Base-by-base conservation (phyloP, 148 eudicot genomes). In the Agrostemma githago region DNA sequence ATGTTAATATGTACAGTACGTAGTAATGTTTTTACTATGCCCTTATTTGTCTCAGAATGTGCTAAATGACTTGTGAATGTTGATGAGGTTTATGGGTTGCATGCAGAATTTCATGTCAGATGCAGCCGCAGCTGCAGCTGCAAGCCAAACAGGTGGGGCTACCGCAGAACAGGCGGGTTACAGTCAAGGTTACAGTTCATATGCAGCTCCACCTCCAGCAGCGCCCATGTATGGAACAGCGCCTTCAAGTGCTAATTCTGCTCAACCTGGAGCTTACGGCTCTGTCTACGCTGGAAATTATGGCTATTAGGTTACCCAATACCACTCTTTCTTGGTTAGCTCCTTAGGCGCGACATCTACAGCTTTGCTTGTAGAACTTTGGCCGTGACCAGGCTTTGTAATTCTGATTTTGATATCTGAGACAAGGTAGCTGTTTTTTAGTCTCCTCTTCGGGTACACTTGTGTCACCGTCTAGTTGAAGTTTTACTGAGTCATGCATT, bases 61-160 rank as follows among this genome's bases (percentile, higher is more conserved):
- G 21, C 26, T 20, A 9, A 17, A 12, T 51, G 9, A 51, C 56
- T 15, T 51, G 56, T 51, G 14, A 51, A 51, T 11, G 14, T 51
- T 51, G 34, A 26, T 26, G 34, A 26, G 34, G 34, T 26, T 26
- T 0, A 26, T 26, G 43, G 43, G 11, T 69, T 54, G 12, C 4
- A 66, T 80, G 84, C 92, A 93, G 98, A 93, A 90, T 77, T 93
- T 78, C 87, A 89, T 93, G 90, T 90, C 96, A 11, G 94, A 89
- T 34, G 97, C 97, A 56, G 93, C 79, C 3, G 83, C 80, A 21
- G 87, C 81, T 83, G 94, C 87, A 21, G 94, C 96, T 41, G 91
- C 74, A n/a, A 67, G 54, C 37, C 98, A 87, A 72, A 20, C 88
- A 40, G 83, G 76, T 39, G 84, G 79, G 3, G 42, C 89, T 2